Evolutionary conservation across 106 monocot species (phyloP).

Genomic region (Gastrodia elata): DNA sequence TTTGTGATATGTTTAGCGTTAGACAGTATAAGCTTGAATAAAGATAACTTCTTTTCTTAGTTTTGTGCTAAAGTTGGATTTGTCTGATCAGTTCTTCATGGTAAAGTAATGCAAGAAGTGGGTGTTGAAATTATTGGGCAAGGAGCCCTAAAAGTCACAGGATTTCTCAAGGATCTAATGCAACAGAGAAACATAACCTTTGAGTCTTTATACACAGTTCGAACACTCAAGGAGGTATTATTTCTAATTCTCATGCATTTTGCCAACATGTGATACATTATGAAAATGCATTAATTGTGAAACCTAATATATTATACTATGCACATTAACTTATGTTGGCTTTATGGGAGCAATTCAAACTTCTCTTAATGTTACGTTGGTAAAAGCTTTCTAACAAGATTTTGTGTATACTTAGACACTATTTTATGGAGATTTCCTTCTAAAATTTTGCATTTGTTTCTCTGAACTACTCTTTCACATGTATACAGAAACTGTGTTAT

Average conservation of each 20-base stretch:
- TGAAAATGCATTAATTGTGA: background rate
- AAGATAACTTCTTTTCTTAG: background rate
- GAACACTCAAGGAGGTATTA: conserved; percentile 89
- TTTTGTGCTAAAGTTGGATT: conserved; percentile 8
- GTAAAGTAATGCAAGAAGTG: conserved; percentile 73
- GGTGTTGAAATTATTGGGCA: conserved; percentile 82
- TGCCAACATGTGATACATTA: conserved; percentile 5
- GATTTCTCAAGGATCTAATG: conserved; percentile 76
- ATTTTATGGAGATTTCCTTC: background rate
- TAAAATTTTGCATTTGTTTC: background rate
- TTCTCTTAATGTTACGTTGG: background rate
- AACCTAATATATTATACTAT: background rate
- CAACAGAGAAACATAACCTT: conserved; percentile 59
- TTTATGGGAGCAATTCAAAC: background rate
- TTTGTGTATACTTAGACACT: background rate
- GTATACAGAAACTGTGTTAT: conserved; percentile 79
- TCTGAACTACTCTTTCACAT: background rate
- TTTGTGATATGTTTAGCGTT: background rate
- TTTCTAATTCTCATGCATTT: background rate
- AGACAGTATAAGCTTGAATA: background rate
- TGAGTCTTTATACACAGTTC: conserved; percentile 79
- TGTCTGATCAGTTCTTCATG: conserved; percentile 54
- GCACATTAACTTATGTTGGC: background rate
- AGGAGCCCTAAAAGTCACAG: conserved; percentile 79
- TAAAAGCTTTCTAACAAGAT: background rate